Evolutionary conservation across 495 filamentous ascomycete species (phyloP).

Genomic region (Daldinia caldariorum): DNA sequence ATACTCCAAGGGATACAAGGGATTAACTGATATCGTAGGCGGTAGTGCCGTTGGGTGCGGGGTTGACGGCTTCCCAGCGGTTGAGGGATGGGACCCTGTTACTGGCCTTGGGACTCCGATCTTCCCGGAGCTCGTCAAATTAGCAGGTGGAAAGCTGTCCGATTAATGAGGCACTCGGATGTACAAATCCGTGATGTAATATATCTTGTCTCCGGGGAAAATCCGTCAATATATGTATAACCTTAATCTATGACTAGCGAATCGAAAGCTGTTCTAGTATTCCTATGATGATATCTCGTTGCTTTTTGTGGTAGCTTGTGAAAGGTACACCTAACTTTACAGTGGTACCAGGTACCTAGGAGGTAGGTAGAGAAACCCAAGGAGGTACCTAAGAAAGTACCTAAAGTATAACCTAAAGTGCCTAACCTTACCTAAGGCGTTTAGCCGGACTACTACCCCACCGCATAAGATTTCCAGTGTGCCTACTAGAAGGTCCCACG

Average conservation of each 20-base stretch:
- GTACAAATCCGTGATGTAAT: not conserved
- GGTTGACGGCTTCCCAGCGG: slow-evolving; percentile 53
- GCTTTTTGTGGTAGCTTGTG: too few species aligned
- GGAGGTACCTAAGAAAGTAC: too few species aligned
- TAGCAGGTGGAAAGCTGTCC: slow-evolving; percentile 31
- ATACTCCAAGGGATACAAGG: slow-evolving; percentile 63
- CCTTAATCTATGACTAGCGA: not conserved
- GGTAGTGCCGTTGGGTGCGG: slow-evolving; percentile 72
- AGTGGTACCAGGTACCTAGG: not conserved
- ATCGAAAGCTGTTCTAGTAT: not conserved
- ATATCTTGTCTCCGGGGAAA: slow-evolving; percentile 3
- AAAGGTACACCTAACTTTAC: not conserved
- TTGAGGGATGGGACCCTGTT: slow-evolving; percentile 59
- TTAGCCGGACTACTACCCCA: not conserved
- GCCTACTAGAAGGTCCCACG: slow-evolving; percentile 5
- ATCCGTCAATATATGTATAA: not conserved
- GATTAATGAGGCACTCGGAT: slow-evolving; percentile 11
- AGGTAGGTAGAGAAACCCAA: too few species aligned
- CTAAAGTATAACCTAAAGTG: too few species aligned
- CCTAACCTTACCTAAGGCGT: not conserved
- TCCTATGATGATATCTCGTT: too few species aligned
- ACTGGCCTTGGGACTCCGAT: slow-evolving; percentile 56
- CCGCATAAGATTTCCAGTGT: slow-evolving; percentile 1
- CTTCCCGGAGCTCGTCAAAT: slow-evolving; percentile 37
- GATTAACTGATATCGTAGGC: slow-evolving; percentile 70